Conservation (phyloP, 1,139 yeast genomes). For the Hanseniaspora gamundiae region DNA sequence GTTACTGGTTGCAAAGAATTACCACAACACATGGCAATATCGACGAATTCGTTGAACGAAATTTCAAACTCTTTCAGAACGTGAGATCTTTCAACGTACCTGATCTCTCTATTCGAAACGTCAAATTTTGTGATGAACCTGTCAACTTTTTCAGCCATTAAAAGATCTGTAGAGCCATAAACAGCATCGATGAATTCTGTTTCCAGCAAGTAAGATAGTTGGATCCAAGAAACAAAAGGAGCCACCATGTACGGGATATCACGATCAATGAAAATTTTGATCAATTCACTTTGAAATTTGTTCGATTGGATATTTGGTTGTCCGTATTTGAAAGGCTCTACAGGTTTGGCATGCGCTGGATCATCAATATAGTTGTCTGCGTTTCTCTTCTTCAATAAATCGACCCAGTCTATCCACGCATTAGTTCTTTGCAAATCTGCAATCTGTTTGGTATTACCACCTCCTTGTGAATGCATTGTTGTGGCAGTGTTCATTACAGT, state of each 20-base stretch:
- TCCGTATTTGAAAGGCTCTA: conserved; percentile 24
- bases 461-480: conserved; percentile 8
- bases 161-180: conserved; percentile 73
- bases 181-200: conserved; percentile 54
- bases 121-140: conserved; percentile 67
- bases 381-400: conserved; percentile 12
- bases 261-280: conserved; percentile 43
- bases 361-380: conserved; percentile 27
- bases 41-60: conserved; percentile 55
- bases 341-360: conserved; percentile 18
- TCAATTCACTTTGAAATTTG: conserved; percentile 43
- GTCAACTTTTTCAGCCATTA: conserved; percentile 50
- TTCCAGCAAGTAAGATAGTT: conserved; percentile 56
- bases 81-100: conserved; percentile 48
- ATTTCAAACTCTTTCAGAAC: conserved; percentile 51
- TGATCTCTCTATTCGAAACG: conserved; percentile 44
- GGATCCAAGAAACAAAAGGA: conserved; percentile 77
- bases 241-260: conserved; percentile 57
- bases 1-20: conserved; percentile 61
- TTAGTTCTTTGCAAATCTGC: conserved; percentile 22
- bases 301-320: conserved; percentile 22
- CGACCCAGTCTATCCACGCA: conserved; percentile 27
- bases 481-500: not conserved
- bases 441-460: conserved; percentile 13
- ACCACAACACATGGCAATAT: conserved; percentile 63